Evolutionary conservation across 805 yeast species (phyloP).

Genomic region (Candida maesae): DNA sequence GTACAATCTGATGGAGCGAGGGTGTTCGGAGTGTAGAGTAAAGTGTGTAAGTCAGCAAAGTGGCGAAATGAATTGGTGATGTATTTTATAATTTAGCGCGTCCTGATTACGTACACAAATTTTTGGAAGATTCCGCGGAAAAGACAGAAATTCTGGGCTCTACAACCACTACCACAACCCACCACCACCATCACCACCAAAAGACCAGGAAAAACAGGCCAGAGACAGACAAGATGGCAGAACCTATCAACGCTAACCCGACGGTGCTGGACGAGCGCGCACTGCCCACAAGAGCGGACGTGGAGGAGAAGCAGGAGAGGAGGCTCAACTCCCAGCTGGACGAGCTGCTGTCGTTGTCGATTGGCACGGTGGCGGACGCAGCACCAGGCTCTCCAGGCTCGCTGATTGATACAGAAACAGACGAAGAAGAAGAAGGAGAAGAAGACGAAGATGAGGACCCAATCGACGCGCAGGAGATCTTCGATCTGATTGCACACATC

Average conservation of each 20-base stretch:
- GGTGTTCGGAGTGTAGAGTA: no score
- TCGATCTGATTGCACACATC: slow-evolving; percentile 77
- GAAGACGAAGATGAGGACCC: slow-evolving; percentile 50
- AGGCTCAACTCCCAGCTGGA: slow-evolving; percentile 20
- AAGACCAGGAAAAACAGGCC: no score
- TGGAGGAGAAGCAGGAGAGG: slow-evolving; percentile 16
- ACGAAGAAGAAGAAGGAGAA: no score
- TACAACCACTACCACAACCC: no score
- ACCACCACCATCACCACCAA: no score
- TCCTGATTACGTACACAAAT: no score
- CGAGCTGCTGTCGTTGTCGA: slow-evolving; percentile 13
- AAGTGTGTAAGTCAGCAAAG: no score
- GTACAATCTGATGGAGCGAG: no score
- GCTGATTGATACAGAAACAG: slow-evolving; percentile 17
- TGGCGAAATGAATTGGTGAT: no score
- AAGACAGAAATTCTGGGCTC: no score
- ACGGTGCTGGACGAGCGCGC: slow-evolving; percentile 69
- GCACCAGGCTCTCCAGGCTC: slow-evolving; percentile 12
- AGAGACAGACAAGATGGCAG: slow-evolving; percentile 50
- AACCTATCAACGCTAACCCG: slow-evolving; percentile 90
- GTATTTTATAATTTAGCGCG: no score
- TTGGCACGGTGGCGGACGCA: slow-evolving; percentile 1
- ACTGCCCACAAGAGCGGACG: slow-evolving; percentile 62
- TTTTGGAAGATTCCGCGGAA: no score
- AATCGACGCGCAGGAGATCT: slow-evolving; percentile 87